Conservation (phyloP, 345 rosid genomes). For the Draba incana region DNA sequence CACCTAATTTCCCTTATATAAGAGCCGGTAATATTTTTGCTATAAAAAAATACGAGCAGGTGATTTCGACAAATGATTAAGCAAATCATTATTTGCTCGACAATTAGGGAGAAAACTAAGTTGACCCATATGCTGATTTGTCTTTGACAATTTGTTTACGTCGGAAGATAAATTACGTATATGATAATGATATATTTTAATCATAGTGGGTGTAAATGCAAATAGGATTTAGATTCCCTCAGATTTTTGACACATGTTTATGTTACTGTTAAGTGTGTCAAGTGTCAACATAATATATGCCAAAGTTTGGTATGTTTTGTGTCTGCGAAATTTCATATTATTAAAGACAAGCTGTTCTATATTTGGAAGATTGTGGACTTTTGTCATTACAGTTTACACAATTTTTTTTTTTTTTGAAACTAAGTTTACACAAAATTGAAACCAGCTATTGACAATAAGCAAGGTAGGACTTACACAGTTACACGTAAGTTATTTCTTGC, state of each 20-base stretch:
- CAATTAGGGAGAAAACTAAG: constrained; percentile 15
- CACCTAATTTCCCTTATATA: too few species aligned
- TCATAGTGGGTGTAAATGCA: constrained; percentile 21
- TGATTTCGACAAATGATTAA: constrained; percentile 19
- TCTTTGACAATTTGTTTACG: constrained; percentile 3
- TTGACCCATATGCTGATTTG: constrained; percentile 34
- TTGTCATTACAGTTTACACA: constrained; percentile 8
- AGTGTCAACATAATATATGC: not conserved
- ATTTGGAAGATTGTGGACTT: constrained; percentile 13
- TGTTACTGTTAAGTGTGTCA: not conserved
- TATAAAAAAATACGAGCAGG: not conserved
- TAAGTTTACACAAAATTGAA: constrained; percentile 4
- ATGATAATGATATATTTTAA: not conserved
- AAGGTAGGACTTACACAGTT: not conserved
- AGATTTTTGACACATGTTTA: constrained; percentile 22
- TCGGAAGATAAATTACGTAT: not conserved
- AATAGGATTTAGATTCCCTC: constrained; percentile 15
- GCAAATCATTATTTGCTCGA: constrained; percentile 28
- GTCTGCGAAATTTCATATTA: constrained; percentile 11
- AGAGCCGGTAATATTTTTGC: too few species aligned
- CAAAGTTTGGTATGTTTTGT: constrained; percentile 21
- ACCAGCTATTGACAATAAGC: constrained; percentile 20
- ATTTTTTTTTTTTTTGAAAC: too few species aligned
- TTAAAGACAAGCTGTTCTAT: constrained; percentile 8
- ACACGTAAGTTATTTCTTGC: not conserved